Evolutionary conservation across 345 rosid genomes (phyloP).

Genomic region (Citrus unshiu): DNA sequence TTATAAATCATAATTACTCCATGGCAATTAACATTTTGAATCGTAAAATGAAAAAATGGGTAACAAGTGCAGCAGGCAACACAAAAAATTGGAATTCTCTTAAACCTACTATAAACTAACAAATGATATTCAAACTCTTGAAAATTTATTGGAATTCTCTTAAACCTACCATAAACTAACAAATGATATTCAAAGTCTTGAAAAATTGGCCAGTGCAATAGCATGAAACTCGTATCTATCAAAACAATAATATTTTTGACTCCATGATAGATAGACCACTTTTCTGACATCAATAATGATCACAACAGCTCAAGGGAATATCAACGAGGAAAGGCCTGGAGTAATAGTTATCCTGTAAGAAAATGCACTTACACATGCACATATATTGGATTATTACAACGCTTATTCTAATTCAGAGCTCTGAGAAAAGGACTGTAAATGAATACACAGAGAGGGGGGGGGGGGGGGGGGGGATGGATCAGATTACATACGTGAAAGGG

Average conservation of each 20-base stretch:
- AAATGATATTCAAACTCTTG: background rate
- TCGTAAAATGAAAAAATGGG: background rate
- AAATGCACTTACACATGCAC: background rate
- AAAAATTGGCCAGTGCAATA: background rate
- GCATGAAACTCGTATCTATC: background rate
- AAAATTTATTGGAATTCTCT: background rate
- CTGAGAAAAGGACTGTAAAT: background rate
- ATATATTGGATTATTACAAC: background rate
- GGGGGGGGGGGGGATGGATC: background rate
- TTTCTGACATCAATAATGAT: background rate
- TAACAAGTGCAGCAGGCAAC: background rate
- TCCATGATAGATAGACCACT: background rate
- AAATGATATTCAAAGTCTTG: background rate
- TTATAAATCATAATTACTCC: background rate
- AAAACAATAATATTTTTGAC: background rate
- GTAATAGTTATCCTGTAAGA: background rate
- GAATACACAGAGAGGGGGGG: too few relatives aligned
- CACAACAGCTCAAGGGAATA: background rate
- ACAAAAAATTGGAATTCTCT: background rate
- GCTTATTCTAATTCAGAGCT: background rate
- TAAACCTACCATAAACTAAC: background rate
- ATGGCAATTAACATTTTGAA: background rate
- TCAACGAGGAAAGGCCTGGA: background rate
- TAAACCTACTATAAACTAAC: background rate
- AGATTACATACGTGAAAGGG: slow-evolving; percentile 36